Evolutionary conservation across 208 protist species (phyloP), one percentile per base, ranked within the genome.

Genomic region (Leptomonas seymouri): DNA sequence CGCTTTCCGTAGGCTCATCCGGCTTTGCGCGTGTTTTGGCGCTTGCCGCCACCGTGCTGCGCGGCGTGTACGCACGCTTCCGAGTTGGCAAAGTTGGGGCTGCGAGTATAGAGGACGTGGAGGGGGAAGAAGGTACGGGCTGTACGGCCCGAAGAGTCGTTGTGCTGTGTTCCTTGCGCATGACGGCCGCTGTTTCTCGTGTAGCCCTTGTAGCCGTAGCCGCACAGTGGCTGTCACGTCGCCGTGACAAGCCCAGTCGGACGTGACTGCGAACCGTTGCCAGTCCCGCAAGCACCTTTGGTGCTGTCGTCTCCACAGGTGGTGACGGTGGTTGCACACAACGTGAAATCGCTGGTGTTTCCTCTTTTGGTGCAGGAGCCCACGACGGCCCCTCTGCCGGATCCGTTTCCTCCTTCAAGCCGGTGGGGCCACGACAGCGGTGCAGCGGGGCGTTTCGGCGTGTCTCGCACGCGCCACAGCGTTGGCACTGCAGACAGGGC

Each of bases 401-500:
- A 6, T 30, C 58, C 41, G 23, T 18, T 25, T 49, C 58, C 14
- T 50, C 14, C 58, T 64, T 50, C 28, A 28, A 18, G 39, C 18
- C 15, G 6, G 23, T 21, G 2, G 8, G 44, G 20, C 31, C 36
- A 20, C 25, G 42, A 51, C 86, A 91, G 7, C 73, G 77, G 50
- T 91, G 85, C 55, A 86, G 28, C 14, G 74, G 72, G 12, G 81
- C 76, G n/a, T 81, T 49, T 36, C 71, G 62, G 7, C 67, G 55
- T 11, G 64, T 60, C 48, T 91, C 76, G 64, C 78, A 93, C 2
- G 42, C 48, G 5, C 65, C 57, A 56, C 91, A 96, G n/a, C 64
- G 67, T 44, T 63, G 50, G 61, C 91, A 96, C 72, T 90, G 75
- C 78, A 91, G 67, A 54, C 91, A 96, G 14, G 91, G 91, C 11